A percentile compares a stretch with the other conserved stretches of the same genome.
Conservation (phyloP, 768 basidiomycete species). For the Xerocomus potaroensis region DNA sequence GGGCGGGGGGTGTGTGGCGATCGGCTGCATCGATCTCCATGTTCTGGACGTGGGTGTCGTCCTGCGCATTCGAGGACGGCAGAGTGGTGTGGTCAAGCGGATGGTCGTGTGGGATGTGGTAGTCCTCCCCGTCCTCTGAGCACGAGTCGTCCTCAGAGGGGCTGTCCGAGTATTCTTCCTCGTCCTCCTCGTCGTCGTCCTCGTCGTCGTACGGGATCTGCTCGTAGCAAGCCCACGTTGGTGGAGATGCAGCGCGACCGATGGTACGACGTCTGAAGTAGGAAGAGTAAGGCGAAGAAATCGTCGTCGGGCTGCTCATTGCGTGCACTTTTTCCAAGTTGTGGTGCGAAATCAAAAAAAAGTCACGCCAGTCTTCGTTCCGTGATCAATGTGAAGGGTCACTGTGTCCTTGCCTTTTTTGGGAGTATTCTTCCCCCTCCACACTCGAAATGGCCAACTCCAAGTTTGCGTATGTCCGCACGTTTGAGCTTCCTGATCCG, state of each 20-base stretch:
- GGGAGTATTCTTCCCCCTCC: constrained; percentile 4
- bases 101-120: constrained; percentile 31
- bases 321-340: background rate
- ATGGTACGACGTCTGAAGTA: constrained; percentile 64
- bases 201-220: constrained; percentile 73
- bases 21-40: constrained; percentile 50
- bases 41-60: constrained; percentile 44
- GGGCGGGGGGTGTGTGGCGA: constrained; percentile 14
- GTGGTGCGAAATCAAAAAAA: constrained; percentile 9
- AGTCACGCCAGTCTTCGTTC: too few species aligned
- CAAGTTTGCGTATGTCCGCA: constrained; percentile 87
- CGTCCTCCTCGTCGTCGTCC: constrained; percentile 51
- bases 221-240: constrained; percentile 89
- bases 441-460: constrained; percentile 99
- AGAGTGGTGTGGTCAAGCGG: constrained; percentile 30
- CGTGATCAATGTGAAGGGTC: constrained; percentile 20
- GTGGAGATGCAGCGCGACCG: constrained; percentile 77
- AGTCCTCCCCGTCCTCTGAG: constrained; percentile 74
- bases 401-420: constrained; percentile 14
- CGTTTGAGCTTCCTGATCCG: constrained; percentile 85
- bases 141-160: constrained; percentile 54
- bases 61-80: constrained; percentile 28
- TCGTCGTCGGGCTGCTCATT: constrained; percentile 24
- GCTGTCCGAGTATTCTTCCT: constrained; percentile 52
- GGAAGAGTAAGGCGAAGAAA: constrained; percentile 27